phyloP scores from a whole-genome alignment of 148 eudicot species.

The Oxyria digyna region DNA sequence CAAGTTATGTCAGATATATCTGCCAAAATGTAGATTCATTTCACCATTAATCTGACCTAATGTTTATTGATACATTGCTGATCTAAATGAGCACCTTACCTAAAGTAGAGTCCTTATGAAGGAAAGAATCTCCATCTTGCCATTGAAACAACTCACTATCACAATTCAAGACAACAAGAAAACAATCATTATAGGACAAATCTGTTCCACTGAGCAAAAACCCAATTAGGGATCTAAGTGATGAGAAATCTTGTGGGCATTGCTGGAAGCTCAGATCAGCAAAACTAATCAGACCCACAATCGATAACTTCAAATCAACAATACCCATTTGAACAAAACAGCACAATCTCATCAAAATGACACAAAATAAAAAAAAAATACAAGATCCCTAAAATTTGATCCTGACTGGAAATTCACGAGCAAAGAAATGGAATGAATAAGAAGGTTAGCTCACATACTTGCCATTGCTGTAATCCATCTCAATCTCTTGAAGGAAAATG shows the following conservation, averaged over 20 bases:
- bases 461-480: background rate
- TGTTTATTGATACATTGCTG: background rate
- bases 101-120: background rate
- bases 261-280: background rate
- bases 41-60: background rate
- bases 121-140: background rate
- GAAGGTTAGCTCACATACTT: background rate
- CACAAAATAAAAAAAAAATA: background rate
- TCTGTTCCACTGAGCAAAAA: background rate
- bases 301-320: background rate
- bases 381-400: background rate
- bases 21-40: background rate
- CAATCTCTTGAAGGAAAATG: background rate
- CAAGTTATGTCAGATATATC: constrained; percentile 1
- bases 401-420: background rate
- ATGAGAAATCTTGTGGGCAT: background rate
- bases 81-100: background rate
- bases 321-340: background rate
- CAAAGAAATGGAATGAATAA: background rate
- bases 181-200: background rate
- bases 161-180: background rate
- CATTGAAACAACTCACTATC: background rate
- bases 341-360: background rate
- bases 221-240: background rate
- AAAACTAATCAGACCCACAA: background rate